Percentiles rank a stretch among this genome's conserved stretches.
phyloP scores from a whole-genome alignment of 371 early-diverging fungal species.

The Mortierella sp. region DNA sequence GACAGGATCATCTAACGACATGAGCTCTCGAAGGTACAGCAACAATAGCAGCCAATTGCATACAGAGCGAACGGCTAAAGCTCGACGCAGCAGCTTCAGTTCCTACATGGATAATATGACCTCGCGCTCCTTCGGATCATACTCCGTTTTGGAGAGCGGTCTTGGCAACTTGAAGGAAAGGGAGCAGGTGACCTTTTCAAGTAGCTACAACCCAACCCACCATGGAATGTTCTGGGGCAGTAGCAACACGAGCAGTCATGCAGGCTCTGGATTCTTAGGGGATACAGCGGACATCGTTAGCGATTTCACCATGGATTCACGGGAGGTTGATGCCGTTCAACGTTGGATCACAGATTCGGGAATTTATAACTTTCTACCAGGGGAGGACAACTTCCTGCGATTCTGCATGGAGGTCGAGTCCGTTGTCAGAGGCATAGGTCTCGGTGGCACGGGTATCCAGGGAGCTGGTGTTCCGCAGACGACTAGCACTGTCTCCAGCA shows the following conservation, averaged over 20 bases:
- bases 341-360: conserved; percentile 44
- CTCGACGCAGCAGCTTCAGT: conserved; percentile 49
- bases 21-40: conserved; percentile 14
- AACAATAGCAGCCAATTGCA: conserved; percentile 18
- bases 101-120: conserved; percentile 47
- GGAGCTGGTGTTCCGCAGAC: conserved; percentile 32
- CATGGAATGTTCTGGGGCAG: conserved; percentile 28
- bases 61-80: conserved; percentile 14
- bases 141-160: conserved; percentile 29
- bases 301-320: conserved; percentile 51
- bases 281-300: conserved; percentile 22
- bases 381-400: conserved; percentile 56
- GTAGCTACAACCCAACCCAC: conserved; percentile 20
- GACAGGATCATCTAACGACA: conserved; percentile 2
- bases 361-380: conserved; percentile 56
- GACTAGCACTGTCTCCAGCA: conserved; percentile 25
- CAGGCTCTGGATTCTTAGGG: conserved; percentile 11
- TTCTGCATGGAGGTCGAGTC: conserved; percentile 58
- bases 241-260: conserved; percentile 2
- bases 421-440: conserved; percentile 37
- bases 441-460: conserved; percentile 52
- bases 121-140: conserved; percentile 26
- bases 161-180: conserved; percentile 42
- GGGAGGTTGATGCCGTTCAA: conserved; percentile 41
- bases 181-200: conserved; percentile 30